phyloP scores from a whole-genome alignment of 495 filamentous ascomycete genomes.

The Penicillium roqueforti region DNA sequence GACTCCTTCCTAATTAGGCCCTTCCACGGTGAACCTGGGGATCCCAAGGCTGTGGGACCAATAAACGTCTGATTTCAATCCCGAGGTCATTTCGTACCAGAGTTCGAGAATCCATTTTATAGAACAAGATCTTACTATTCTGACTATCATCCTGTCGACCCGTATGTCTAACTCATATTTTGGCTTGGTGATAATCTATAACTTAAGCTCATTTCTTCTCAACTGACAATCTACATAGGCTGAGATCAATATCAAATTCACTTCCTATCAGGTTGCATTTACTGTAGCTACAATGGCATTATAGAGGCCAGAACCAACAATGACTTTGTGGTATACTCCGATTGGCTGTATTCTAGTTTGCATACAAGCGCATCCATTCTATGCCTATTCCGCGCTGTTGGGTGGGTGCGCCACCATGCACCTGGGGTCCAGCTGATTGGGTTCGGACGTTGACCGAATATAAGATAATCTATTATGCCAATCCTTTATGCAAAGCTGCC shows the following conservation, averaged over 20 bases:
- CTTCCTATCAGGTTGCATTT: too few species aligned
- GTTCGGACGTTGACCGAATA: neutral
- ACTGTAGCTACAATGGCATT: neutral
- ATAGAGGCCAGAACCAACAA: neutral
- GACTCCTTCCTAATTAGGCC: neutral
- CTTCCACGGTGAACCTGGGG: neutral
- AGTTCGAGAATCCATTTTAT: neutral
- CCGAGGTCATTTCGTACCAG: neutral
- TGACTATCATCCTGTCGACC: neutral
- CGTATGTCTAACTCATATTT: neutral
- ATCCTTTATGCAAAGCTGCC: neutral
- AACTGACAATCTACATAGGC: neutral
- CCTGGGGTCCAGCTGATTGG: neutral
- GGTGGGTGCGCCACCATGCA: neutral
- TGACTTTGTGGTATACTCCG: too few species aligned
- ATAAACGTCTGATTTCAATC: neutral
- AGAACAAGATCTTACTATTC: neutral
- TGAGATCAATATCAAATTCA: neutral
- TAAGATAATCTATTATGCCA: neutral
- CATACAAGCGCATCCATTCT: neutral
- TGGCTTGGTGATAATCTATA: neutral
- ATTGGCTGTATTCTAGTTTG: neutral
- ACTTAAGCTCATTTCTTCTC: neutral
- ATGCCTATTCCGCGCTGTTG: neutral
- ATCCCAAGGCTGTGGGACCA: neutral